phyloP scores from a whole-genome alignment of 352 stramenopile genomes.

The Globisporangium iwayamae region DNA sequence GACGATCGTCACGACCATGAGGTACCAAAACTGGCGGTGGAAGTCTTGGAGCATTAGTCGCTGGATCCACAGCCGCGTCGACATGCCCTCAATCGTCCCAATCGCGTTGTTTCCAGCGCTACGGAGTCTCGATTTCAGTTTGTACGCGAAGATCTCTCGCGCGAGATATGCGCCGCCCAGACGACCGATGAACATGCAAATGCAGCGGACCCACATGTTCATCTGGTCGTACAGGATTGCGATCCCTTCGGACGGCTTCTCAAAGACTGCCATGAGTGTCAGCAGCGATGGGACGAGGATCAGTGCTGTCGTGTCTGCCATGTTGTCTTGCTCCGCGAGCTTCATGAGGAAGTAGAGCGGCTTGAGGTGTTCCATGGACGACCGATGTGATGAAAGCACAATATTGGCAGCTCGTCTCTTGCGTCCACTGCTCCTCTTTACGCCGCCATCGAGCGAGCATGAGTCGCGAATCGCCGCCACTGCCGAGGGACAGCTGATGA shows the following conservation, averaged over 20 bases:
- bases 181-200: slow-evolving; percentile 81
- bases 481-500: slow-evolving; percentile 6
- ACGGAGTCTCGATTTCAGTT: slow-evolving; percentile 58
- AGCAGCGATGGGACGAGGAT: slow-evolving; percentile 81
- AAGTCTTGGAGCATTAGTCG: slow-evolving; percentile 86
- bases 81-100: slow-evolving; percentile 55
- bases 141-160: slow-evolving; percentile 85
- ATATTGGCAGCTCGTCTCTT: slow-evolving; percentile 1
- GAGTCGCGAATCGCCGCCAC: slow-evolving; percentile 8
- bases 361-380: slow-evolving; percentile 36
- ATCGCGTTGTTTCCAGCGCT: slow-evolving; percentile 10
- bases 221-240: slow-evolving; percentile 60
- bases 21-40: slow-evolving; percentile 83
- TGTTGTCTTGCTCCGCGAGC: slow-evolving; percentile 84
- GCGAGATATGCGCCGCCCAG: slow-evolving; percentile 71
- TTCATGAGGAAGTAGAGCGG: slow-evolving; percentile 88
- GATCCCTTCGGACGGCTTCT: slow-evolving; percentile 63
- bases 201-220: slow-evolving; percentile 81
- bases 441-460: slow-evolving; percentile 1
- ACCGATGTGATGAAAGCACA: slow-evolving; percentile 6
- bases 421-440: neutral
- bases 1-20: slow-evolving; percentile 79
- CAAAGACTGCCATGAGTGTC: slow-evolving; percentile 70
- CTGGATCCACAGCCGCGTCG: slow-evolving; percentile 76
- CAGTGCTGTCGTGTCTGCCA: slow-evolving; percentile 83